Evolutionary conservation across 2,329 filamentous ascomycete genomes (phyloP).

Genomic region (Cytospora piceae): DNA sequence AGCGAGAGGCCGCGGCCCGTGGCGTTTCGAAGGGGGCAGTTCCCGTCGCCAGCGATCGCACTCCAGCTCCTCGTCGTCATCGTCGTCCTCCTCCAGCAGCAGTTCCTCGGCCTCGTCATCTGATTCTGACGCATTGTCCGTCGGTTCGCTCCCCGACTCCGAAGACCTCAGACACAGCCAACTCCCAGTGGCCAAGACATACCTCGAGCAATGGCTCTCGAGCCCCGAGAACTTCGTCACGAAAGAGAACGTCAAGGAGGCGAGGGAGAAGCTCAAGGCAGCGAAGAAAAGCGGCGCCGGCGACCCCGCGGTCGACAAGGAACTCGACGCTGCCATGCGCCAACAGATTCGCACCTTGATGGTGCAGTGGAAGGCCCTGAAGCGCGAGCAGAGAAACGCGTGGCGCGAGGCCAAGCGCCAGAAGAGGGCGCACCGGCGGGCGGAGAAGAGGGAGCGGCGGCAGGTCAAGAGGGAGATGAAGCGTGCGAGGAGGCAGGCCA

Average conservation of each 20-base stretch:
- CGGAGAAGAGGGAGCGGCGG: conserved; percentile 37
- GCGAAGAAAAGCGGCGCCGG: conserved; percentile 37
- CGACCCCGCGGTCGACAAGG: conserved; percentile 35
- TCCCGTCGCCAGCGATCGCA: conserved; percentile 32
- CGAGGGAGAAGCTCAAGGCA: conserved; percentile 49
- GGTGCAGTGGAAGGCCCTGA: conserved; percentile 48
- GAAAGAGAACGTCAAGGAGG: conserved; percentile 46
- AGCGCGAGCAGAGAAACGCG: conserved; percentile 41
- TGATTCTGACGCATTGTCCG: conserved; percentile 42
- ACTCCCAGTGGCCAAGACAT: conserved; percentile 49
- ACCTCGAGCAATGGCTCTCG: conserved; percentile 53
- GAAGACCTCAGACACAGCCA: conserved; percentile 54
- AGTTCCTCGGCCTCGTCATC: conserved; percentile 42
- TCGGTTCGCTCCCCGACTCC: conserved; percentile 59
- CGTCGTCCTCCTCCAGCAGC: conserved; percentile 42
- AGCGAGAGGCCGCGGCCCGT: conserved; percentile 26
- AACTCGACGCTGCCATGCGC: conserved; percentile 40
- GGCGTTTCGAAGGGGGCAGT: conserved; percentile 26
- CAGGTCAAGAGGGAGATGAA: conserved; percentile 39
- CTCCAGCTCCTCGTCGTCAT: conserved; percentile 38
- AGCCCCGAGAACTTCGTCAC: conserved; percentile 55
- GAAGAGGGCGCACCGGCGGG: conserved; percentile 39
- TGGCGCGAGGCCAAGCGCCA: conserved; percentile 40
- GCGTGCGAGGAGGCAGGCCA: conserved; percentile 38
- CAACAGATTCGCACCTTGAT: conserved; percentile 51